Percentiles rank a stretch among this genome's conserved stretches.
Conservation (phyloP, 2,329 filamentous ascomycete species). For the Cladosporium sp. region DNA sequence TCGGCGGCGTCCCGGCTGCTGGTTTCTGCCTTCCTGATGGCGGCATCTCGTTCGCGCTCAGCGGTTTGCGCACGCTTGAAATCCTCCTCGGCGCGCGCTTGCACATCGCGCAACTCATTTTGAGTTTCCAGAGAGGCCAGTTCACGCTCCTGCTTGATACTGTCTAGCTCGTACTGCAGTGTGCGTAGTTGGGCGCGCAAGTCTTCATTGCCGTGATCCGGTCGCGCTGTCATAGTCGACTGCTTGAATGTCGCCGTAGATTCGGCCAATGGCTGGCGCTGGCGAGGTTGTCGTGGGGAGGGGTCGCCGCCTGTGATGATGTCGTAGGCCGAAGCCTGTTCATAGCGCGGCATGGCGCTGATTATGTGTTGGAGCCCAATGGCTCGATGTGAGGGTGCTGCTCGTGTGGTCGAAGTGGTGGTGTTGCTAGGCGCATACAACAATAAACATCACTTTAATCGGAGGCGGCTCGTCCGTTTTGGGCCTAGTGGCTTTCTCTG, state of each 20-base stretch:
- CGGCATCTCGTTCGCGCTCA: constrained; percentile 53
- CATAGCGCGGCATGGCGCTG: constrained; percentile 37
- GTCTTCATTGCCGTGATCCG: constrained; percentile 64
- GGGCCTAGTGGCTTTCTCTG: background rate
- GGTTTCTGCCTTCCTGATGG: constrained; percentile 55
- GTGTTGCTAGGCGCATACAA: constrained; percentile 6
- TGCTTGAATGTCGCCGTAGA: constrained; percentile 38
- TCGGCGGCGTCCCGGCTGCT: constrained; percentile 57
- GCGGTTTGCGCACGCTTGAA: constrained; percentile 64
- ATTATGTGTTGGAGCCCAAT: background rate
- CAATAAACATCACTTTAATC: background rate
- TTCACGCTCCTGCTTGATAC: constrained; percentile 83
- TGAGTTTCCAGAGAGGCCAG: constrained; percentile 75
- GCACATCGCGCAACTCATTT: constrained; percentile 77
- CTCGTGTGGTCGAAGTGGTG: background rate
- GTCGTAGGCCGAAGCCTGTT: constrained; percentile 46
- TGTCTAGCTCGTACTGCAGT: constrained; percentile 82
- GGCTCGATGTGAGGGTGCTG: background rate
- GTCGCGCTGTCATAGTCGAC: constrained; percentile 34
- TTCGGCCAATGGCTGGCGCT: constrained; percentile 34
- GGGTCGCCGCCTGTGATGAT: constrained; percentile 48
- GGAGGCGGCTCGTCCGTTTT: background rate
- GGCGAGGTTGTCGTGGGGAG: constrained; percentile 30
- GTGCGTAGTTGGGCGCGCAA: constrained; percentile 88
- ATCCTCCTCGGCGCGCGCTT: constrained; percentile 80